phyloP scores from a whole-genome alignment of 2,329 filamentous ascomycete species.

The Pyrenophora graminea region DNA sequence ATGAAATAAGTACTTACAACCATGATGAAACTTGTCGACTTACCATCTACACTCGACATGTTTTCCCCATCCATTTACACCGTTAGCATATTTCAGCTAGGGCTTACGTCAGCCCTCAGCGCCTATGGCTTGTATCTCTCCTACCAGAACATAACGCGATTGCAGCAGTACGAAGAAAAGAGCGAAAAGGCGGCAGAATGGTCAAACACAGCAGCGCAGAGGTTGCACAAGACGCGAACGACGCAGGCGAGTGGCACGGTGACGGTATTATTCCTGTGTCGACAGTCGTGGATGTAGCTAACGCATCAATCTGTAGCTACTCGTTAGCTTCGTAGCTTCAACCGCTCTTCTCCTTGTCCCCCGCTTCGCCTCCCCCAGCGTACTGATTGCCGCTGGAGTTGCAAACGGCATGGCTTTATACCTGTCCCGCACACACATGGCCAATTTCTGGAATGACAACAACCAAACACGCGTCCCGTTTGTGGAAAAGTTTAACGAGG shows the following conservation, averaged over 20 bases:
- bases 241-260: conserved; percentile 43
- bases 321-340: conserved; percentile 22
- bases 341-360: conserved; percentile 22
- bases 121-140: conserved; percentile 40
- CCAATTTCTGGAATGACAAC: conserved; percentile 40
- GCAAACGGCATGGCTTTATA: conserved; percentile 20
- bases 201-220: conserved; percentile 37
- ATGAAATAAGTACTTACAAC: not conserved
- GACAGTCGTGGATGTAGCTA: not conserved
- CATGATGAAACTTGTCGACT: not conserved
- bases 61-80: conserved; percentile 1
- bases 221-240: conserved; percentile 41
- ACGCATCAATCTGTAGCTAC: not conserved
- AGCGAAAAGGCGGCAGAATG: conserved; percentile 46
- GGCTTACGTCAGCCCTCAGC: conserved; percentile 28
- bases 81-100: conserved; percentile 15
- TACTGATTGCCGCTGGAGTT: conserved; percentile 13
- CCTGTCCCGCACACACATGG: conserved; percentile 33
- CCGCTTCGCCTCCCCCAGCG: conserved; percentile 2
- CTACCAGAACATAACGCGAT: conserved; percentile 43
- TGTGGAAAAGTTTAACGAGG: conserved; percentile 44
- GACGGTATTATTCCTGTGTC: conserved; percentile 24
- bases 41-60: not conserved
- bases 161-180: conserved; percentile 42
- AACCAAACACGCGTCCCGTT: conserved; percentile 42